Evolutionary conservation across 169 alveolate species (phyloP), one percentile per base, ranked within the genome.

Genomic region (Theileria sp.): DNA sequence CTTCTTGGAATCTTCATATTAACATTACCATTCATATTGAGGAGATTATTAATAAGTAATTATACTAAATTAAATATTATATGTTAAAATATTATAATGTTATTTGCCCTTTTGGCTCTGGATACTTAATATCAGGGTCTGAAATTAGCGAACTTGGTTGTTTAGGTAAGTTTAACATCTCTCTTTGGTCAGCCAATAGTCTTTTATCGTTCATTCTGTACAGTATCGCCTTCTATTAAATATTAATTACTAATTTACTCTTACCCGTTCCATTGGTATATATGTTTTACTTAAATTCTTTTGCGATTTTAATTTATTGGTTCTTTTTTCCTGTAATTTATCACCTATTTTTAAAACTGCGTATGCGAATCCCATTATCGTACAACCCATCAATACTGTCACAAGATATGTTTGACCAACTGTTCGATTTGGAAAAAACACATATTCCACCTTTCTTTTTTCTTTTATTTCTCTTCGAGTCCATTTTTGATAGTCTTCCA

Each of bases 401-500:
- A 83, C 68, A 69, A 77, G 34, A 76, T 62, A 77, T 17, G 89
- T 83, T 58, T 77, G 89, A 6, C 79, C 81, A 4, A 80, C 76
- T 28, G 89, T 83, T 21, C 89, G 36, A 50, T 83, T 83, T 17
- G 89, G 89, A 49, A 83, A 83, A 68, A 76, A 77, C 36, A 30
- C 60, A 71, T 44, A 83, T 21, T 68, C 56, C 44, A 34, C 78
- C 71, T 83, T 75, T 25, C 71, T 61, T 6, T 0, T 62, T 21
- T 74, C 77, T 36, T 81, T 75, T 13, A 51, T 34, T 25, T 71
- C 58, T 15, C 86, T 72, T 17, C 86, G 74, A 3, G 79, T 73
- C 89, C 89, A 83, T 77, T 75, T 83, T 68, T 83, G 89, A 77
- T 82, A 83, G 74, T 83, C 89, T 8, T 83, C 89, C 89, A 83